Evolutionary conservation across 129 eudicot species (phyloP), one percentile per base, ranked within the genome.

Genomic region (Ambrosia trifida): DNA sequence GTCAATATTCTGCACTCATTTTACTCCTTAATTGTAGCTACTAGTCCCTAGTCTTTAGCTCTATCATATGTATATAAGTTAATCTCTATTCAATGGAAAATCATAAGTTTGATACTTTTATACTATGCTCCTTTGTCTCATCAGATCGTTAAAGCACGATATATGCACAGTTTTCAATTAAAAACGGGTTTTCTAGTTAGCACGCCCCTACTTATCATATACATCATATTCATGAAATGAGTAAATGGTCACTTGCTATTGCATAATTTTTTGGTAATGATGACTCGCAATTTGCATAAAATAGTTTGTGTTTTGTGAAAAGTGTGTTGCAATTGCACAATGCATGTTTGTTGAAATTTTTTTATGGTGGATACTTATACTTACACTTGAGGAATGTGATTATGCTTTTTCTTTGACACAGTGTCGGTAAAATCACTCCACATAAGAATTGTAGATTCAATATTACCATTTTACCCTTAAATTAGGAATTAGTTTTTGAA

Each of bases 291-390:
- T 53, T 53, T 53, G 31, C 32, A 52, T 52, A 52, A 52, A 52
- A 47, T 47, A 14, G 6, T 3, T 47, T 47, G 44, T 68, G 16
- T 64, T 74, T 36, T 64, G 64, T 32, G 63, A 18, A 12, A 62
- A 73, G 45, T 47, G 69, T 38, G 32, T 51, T 64, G 50, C 71
- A 74, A 20, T 50, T 50, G 64, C 54, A 74, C 18, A 72, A 31
- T 35, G 44, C 30, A 19, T 50, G 63, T 64, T 64, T 74, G 43
- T 64, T 74, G 14, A 31, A 31, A 30, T 12, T 58, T 24, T 58
- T 28, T 14, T 38, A 56, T 50, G 54, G 18, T 74, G 54, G 31
- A 32, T 33, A 5, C 56, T 64, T 35, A 59, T 31, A 30, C 65
- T 59, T 59, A 2, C 64, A 59, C 41, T 28, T 59, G 64, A 59